phyloP scores from a whole-genome alignment of 768 basidiomycete genomes.

The Boletus huronensis region DNA sequence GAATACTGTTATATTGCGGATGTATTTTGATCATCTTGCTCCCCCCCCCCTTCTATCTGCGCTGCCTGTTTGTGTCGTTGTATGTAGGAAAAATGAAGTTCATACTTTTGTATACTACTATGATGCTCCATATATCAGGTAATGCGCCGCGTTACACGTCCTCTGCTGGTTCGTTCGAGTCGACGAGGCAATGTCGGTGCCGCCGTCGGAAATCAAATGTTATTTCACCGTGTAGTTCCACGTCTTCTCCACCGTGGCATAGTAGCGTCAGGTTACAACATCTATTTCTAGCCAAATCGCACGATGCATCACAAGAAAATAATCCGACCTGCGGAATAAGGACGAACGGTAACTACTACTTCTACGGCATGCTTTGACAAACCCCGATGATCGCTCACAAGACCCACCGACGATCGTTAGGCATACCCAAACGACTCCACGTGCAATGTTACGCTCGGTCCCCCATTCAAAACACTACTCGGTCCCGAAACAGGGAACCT shows the following conservation, averaged over 20 bases:
- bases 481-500: slow-evolving; percentile 34
- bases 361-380: neutral
- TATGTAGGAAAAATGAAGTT: neutral
- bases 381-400: neutral
- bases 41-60: neutral
- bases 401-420: slow-evolving; percentile 6
- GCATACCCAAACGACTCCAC: slow-evolving; percentile 43
- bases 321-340: neutral
- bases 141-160: no score
- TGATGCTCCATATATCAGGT: neutral
- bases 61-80: neutral
- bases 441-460: slow-evolving; percentile 37
- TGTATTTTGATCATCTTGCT: neutral
- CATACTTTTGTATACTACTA: neutral
- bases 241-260: neutral
- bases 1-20: slow-evolving; percentile 24
- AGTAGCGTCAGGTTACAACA: neutral
- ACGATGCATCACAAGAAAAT: neutral
- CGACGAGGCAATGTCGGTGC: neutral
- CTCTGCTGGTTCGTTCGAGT: neutral
- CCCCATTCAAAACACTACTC: slow-evolving; percentile 29
- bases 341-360: neutral
- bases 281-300: neutral
- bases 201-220: slow-evolving; percentile 2
- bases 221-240: neutral